Evolutionary conservation across 2,329 filamentous ascomycete genomes (phyloP), one percentile per base, ranked within the genome.

Genomic region (Xylaria sp.): DNA sequence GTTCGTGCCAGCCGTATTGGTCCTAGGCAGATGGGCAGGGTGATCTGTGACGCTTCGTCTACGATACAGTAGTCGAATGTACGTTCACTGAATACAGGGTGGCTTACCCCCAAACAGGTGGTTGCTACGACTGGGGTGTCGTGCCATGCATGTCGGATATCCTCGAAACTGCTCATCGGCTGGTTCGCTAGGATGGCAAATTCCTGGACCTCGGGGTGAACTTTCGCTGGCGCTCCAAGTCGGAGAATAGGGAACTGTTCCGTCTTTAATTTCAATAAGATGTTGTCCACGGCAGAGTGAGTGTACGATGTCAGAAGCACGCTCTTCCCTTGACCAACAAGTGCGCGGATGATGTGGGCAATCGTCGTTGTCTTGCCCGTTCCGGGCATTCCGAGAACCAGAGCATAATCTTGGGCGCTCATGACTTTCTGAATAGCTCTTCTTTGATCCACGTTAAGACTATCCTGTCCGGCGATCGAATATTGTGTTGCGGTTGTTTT

Each of bases 301-400:
- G 96, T 99, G 79, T 98, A 98, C 0, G 94, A 97, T 0, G 96
- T 97, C 48, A 99, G 83, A 6, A 99, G 84, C 15, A 99, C 94
- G 65, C 92, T 97, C 81, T 98, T 98, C 11, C 93, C 92, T 79
- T 97, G 93, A 0, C 91, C 89, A 5, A 96, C 91, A 36, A 99
- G 85, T 0, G 95, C 93, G 53, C 93, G 90, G 75, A 99, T 98
- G 74, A 99, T 97, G 78, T 98, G 94, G 5, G 95, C 94, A 76
- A 99, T 98, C 0, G 96, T 99, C 0, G 96, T 99, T 2, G 96
- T 99, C 81, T 99, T 99, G 66, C 96, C 96, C 0, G 96, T 99
- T 7, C 96, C 96, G 1, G 96, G 96, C 96, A 99, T 99, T 33
- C 96, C 96, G 23, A 99, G 88, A 13, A 99, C 94, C n/a, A 99